phyloP scores from a whole-genome alignment of 2,329 filamentous ascomycete species.

The Clonostachys sp. region DNA sequence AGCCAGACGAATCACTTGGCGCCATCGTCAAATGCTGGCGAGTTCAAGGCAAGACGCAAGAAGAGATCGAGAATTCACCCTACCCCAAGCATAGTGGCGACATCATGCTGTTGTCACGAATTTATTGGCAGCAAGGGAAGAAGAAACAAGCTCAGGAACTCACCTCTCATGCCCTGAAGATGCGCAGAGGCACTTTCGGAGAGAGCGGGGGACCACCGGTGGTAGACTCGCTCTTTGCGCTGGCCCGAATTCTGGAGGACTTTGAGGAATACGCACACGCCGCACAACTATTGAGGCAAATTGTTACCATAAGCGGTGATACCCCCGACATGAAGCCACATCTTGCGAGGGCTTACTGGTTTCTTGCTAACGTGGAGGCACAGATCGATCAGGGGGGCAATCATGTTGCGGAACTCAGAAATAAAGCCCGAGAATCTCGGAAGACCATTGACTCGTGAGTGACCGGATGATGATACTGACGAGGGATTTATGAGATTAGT shows the following conservation, averaged over 20 bases:
- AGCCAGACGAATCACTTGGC: background rate
- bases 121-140: background rate
- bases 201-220: background rate
- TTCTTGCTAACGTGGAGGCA: background rate
- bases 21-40: background rate
- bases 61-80: background rate
- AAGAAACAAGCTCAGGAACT: background rate
- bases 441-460: background rate
- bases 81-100: slow-evolving; percentile 1
- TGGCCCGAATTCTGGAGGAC: background rate
- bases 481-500: background rate
- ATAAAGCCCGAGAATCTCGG: background rate
- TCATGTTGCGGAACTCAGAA: background rate
- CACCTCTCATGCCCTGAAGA: background rate
- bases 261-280: background rate
- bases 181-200: background rate
- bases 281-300: background rate
- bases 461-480: background rate
- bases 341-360: background rate
- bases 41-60: background rate
- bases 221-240: background rate
- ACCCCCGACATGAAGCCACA: background rate
- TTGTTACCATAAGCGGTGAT: background rate
- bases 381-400: background rate
- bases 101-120: background rate